These are phyloP conservation scores for Phaeotremella fagi DNA, from an alignment of 768 basidiomycete species.

Conservation along the genomic window DNA sequence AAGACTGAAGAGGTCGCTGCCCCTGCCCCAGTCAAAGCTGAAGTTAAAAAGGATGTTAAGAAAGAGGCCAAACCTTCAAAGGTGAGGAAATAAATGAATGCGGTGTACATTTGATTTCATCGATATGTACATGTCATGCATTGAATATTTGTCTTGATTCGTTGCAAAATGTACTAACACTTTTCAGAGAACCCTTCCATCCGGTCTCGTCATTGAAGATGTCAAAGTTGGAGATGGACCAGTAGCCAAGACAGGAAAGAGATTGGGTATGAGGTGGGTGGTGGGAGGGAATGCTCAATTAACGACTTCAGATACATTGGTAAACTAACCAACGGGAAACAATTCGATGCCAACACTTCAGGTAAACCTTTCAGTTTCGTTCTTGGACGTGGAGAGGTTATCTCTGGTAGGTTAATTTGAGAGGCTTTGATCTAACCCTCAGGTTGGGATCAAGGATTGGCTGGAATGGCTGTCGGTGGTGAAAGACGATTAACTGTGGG, in stretches of 20 bases:
- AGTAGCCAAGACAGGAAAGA: conserved; percentile 77
- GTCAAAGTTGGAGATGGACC: conserved; percentile 75
- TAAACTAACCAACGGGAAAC: conserved; percentile 76
- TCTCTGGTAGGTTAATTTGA: conserved; percentile 54
- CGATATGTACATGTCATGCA: conserved; percentile 6
- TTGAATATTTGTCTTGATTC: conserved; percentile 2
- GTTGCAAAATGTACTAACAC: not conserved
- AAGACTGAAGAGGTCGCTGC: conserved; percentile 60
- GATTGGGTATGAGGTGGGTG: conserved; percentile 64
- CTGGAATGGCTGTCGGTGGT: conserved; percentile 82
- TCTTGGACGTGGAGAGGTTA: conserved; percentile 83
- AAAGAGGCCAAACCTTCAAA: conserved; percentile 24
- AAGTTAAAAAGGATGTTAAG: conserved; percentile 16
- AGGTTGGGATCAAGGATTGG: conserved; percentile 82
- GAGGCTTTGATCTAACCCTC: not conserved
- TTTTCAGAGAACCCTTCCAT: conserved; percentile 52
- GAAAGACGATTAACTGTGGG: conserved; percentile 65
- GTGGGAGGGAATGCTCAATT: not conserved
- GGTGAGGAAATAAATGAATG: conserved; percentile 31
- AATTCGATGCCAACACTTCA: conserved; percentile 57
- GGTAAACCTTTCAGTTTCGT: conserved; percentile 64
- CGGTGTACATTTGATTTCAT: not conserved
- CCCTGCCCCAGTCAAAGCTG: conserved; percentile 32
- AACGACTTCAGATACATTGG: conserved; percentile 63
- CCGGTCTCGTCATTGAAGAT: conserved; percentile 74